Evolutionary conservation across 768 basidiomycete genomes (phyloP), one percentile per base, ranked within the genome.

Genomic region (Hygrocybe coccinea): DNA sequence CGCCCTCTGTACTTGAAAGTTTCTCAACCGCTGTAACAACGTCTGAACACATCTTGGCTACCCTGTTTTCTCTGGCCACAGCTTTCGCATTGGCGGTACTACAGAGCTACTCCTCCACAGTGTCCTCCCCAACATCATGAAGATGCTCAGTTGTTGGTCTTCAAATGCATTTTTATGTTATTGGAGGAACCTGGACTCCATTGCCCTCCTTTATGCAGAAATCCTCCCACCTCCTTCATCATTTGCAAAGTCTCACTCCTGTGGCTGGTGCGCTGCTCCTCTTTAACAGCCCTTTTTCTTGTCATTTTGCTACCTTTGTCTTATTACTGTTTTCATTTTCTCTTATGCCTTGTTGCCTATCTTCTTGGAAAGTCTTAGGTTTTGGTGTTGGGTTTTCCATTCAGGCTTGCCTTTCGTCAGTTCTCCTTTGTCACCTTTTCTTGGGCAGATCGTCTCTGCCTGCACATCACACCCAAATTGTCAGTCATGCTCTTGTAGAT

Each of bases 71-170:
- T 56, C 66, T 0, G 72, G 70, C 0, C 70, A 74, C 47, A 55
- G 59, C 45, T 75, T 74, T 52, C 61, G 64, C 0, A 75, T 74
- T 17, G 72, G 74, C 1, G 72, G 74, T 1, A 71, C 73, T 2
- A 71, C 68, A 0, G 62, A 68, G 17, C 52, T 71, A 4, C 56
- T 74, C 0, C 55, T 69, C 0, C 45, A 8, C 8, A 8, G 29
- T 8, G 29, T 29, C 8, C 58, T 63, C 1, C 71, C 71, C 5
- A 63, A 71, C 22, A 56, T 75, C 0, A 67, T 74, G 5, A 67
- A 65, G 50, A 19, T 52, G 0, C 64, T 69, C 44, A 69, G 72
- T 0, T 19, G 64, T 1, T 75, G 72, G 72, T 64, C 68, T 1
- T 75, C 72, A 0, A 62, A 68, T 14, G 59, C 70, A 7, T 75